Evolutionary conservation across 805 yeast species (phyloP).

Genomic region (Nakazawaea populi): DNA sequence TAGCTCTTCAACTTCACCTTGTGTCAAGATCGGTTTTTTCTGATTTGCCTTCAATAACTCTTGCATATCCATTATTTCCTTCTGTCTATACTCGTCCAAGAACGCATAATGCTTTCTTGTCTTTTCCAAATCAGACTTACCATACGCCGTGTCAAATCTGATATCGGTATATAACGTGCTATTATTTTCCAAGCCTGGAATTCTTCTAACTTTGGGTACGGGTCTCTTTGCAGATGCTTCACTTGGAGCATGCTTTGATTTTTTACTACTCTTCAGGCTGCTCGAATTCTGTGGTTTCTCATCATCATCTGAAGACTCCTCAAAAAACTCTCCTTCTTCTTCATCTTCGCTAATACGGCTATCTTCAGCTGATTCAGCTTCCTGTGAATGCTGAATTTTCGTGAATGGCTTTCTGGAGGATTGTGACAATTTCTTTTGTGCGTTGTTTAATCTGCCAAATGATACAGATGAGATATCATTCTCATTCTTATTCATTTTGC

Average conservation of each 20-base stretch:
- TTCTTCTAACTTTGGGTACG: slow-evolving; percentile 63
- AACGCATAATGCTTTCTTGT: slow-evolving; percentile 78
- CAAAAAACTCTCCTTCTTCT: slow-evolving; percentile 13
- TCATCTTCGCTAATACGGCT: slow-evolving; percentile 18
- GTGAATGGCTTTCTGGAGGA: background rate
- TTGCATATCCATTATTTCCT: slow-evolving; percentile 62
- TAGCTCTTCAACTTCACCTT: slow-evolving; percentile 44
- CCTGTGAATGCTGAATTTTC: slow-evolving; percentile 13
- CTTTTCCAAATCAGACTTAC: slow-evolving; percentile 65
- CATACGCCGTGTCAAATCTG: slow-evolving; percentile 85
- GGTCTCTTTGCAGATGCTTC: slow-evolving; percentile 71
- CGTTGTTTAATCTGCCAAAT: slow-evolving; percentile 58
- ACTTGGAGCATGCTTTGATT: slow-evolving; percentile 80
- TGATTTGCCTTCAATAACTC: slow-evolving; percentile 49
- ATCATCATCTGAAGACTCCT: slow-evolving; percentile 10
- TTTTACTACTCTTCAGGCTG: slow-evolving; percentile 23
- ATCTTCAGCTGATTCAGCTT: slow-evolving; percentile 14
- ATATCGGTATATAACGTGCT: slow-evolving; percentile 64
- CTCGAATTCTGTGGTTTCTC: slow-evolving; percentile 9
- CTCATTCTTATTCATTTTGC: slow-evolving; percentile 19
- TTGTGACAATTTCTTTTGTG: slow-evolving; percentile 41
- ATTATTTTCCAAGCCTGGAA: slow-evolving; percentile 56
- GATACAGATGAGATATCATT: slow-evolving; percentile 49
- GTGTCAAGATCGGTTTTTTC: slow-evolving; percentile 32
- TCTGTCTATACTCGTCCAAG: slow-evolving; percentile 76